phyloP scores from a whole-genome alignment of 1,139 yeast species.

The Saccharomyces hybrid region DNA sequence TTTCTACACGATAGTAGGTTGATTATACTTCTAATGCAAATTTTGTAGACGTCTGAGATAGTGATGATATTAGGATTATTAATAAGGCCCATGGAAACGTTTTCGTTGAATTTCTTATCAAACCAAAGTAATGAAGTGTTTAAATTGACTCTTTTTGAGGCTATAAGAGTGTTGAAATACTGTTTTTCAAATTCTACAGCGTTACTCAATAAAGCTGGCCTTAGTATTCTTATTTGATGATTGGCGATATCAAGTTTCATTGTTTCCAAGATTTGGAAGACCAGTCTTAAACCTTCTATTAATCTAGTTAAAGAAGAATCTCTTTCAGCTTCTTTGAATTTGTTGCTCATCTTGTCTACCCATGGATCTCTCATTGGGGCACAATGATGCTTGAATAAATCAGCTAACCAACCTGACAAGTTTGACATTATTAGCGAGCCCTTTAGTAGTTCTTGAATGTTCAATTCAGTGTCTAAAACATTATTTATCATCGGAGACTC shows the following conservation, averaged over 20 bases:
- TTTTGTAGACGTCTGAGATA: conserved; percentile 24
- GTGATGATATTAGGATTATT: conserved; percentile 13
- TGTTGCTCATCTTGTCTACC: conserved; percentile 77
- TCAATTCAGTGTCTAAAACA: conserved; percentile 67
- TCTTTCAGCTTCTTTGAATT: conserved; percentile 56
- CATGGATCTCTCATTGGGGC: conserved; percentile 93
- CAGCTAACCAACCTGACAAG: conserved; percentile 30
- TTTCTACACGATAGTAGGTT: conserved; percentile 67
- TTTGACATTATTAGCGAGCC: conserved; percentile 32
- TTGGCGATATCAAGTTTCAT: conserved; percentile 95
- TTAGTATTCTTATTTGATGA: conserved; percentile 78
- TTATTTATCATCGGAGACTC: conserved; percentile 65
- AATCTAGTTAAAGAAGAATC: conserved; percentile 46
- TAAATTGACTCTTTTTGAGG: conserved; percentile 59
- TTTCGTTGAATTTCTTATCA: conserved; percentile 34
- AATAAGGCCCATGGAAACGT: conserved; percentile 12
- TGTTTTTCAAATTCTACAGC: conserved; percentile 91
- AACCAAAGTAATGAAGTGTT: conserved; percentile 69
- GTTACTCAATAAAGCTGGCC: conserved; percentile 79
- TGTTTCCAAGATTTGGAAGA: conserved; percentile 84
- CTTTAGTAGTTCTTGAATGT: conserved; percentile 66
- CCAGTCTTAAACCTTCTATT: conserved; percentile 69
- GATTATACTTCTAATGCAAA: conserved; percentile 32
- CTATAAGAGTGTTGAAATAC: conserved; percentile 66
- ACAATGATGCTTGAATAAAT: conserved; percentile 40